Conservation (phyloP, 1,284 basidiomycete genomes). For the Tylopilus orsonianus region DNA sequence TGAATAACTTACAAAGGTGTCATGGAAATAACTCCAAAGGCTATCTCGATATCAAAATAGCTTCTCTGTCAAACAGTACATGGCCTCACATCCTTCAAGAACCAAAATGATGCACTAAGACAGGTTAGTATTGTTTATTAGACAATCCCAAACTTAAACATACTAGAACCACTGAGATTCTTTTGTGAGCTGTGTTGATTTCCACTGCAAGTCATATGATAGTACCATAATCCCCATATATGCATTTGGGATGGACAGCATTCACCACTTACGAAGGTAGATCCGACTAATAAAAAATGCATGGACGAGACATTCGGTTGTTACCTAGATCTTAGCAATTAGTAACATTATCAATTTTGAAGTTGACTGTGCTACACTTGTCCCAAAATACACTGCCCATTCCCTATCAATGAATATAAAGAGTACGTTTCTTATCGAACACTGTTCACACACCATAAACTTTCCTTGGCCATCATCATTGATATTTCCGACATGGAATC, state of each 20-base stretch:
- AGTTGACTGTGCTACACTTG: slow-evolving; percentile 13
- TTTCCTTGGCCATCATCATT: not conserved
- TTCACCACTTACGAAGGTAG: slow-evolving; percentile 21
- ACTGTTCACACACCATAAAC: slow-evolving; percentile 14
- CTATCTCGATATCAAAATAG: slow-evolving; percentile 10
- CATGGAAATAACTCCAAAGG: slow-evolving; percentile 41
- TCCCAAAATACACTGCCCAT: slow-evolving; percentile 7
- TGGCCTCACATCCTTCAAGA: slow-evolving; percentile 23
- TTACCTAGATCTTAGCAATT: slow-evolving; percentile 12
- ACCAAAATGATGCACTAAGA: slow-evolving; percentile 16
- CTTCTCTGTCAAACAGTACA: not conserved
- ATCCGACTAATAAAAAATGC: slow-evolving; percentile 25
- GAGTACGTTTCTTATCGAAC: not conserved
- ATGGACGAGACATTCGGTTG: slow-evolving; percentile 26
- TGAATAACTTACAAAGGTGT: slow-evolving; percentile 17
- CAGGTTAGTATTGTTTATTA: not conserved
- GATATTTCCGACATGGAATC: too few relatives aligned
- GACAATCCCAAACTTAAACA: slow-evolving; percentile 1
- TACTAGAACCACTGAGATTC: slow-evolving; percentile 19
- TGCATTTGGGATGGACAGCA: not conserved
- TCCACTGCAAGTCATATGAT: slow-evolving; percentile 13
- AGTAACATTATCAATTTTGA: slow-evolving; percentile 3
- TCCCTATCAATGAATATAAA: slow-evolving; percentile 20
- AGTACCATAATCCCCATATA: not conserved
- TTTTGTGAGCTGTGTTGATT: not conserved